Percentiles rank a stretch among this genome's conserved stretches.
phyloP scores from a whole-genome alignment of 345 rosid species.

The Carallia pectinifolia region DNA sequence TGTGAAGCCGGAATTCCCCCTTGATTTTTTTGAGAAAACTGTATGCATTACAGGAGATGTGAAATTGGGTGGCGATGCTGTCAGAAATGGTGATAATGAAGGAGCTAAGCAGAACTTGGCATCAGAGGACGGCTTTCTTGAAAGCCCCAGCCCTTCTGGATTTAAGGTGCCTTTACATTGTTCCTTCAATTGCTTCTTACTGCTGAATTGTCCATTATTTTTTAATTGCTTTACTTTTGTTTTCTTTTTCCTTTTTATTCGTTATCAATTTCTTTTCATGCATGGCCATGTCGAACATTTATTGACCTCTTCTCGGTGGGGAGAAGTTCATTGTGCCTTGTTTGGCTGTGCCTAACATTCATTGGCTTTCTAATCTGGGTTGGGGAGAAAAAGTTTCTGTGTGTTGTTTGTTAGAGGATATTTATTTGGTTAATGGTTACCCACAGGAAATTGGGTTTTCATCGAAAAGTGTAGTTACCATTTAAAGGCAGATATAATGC shows the following conservation, averaged over 20 bases:
- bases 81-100: constrained; percentile 89
- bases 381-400: background rate
- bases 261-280: background rate
- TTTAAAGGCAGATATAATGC: background rate
- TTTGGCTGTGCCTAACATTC: no score
- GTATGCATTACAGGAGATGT: constrained; percentile 88
- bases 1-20: constrained; percentile 80
- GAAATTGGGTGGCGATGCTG: constrained; percentile 87
- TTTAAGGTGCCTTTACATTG: constrained; percentile 60
- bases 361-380: background rate
- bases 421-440: background rate
- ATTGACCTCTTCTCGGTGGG: background rate
- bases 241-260: no score
- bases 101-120: constrained; percentile 88
- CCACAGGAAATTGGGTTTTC: background rate
- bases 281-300: background rate
- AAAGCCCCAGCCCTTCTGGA: constrained; percentile 79
- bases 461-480: background rate
- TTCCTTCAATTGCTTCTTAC: background rate
- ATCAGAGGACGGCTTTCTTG: constrained; percentile 90
- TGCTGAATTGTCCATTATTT: background rate
- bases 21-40: constrained; percentile 98
- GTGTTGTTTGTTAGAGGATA: background rate
- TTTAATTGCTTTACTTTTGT: background rate
- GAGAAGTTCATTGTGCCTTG: no score